Base-by-base conservation (phyloP, 2,329 filamentous ascomycete genomes). In the Lachnellula willkommii region DNA sequence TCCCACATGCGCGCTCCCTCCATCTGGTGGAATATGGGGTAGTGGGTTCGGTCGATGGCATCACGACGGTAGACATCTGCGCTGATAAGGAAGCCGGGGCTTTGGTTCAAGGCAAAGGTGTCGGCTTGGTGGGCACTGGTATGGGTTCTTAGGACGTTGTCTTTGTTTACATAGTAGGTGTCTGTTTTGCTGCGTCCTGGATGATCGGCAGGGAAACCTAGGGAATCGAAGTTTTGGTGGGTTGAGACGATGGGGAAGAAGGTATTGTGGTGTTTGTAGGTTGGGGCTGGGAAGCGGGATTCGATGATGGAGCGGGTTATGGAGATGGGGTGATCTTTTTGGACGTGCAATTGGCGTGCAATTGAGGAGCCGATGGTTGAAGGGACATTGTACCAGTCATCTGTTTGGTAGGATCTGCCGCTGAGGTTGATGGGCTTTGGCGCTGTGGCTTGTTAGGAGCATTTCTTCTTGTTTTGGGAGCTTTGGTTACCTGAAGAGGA, bases 1-100 rank as follows among this genome's bases (percentile, higher is more conserved):
- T 94, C 88, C 93, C 94, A 99, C 53, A 91, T 87, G 64, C 88
- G 81, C 8, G 93, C 93, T 12, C 91, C 93, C 72, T 99, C 94
- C 92, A 97, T 97, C 75, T 99, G 94, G 74, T 99, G 94, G 73
- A 99, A 99, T 56, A 95, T 84, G 0, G 94, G 94, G 73, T 97
- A 97, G 74, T 99, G 94, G 65, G 87, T 94, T 55, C 89, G 84
- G 73, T 99, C 94, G 67, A 99, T 88, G 55, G 93, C 92, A 80
- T 99, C 94, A 62, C 94, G 82, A 45, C 94, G 84, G 72, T 97
- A 99, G 17, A 99, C 94, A 71, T 99, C 94, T 24, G 93, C 94
- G 57, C 88, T 88, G 69, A 99, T 89, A 36, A 95, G 87, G 70
- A 91, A 99, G 3, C 93, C 94, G 39, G 85, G 80, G 65, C 81